Evolutionary conservation across 139 green algal species (phyloP).

Genomic region (Picocystis salinarum): DNA sequence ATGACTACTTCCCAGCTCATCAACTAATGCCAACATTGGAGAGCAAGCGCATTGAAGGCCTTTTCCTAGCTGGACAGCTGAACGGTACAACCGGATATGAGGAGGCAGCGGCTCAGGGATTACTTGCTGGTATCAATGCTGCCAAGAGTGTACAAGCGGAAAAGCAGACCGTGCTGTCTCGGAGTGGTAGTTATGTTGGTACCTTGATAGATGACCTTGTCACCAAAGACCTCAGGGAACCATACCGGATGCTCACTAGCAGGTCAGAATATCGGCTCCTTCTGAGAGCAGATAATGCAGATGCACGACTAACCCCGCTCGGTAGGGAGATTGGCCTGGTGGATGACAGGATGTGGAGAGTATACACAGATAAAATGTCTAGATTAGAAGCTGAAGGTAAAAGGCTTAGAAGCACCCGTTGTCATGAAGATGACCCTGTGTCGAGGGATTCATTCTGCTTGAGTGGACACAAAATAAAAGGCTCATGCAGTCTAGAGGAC

Average conservation of each 20-base stretch:
- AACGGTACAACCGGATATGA: slow-evolving; percentile 82
- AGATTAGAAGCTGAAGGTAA: too few species aligned
- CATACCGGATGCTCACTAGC: slow-evolving; percentile 90
- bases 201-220: slow-evolving; percentile 92
- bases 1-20: slow-evolving; percentile 91
- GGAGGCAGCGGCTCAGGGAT: slow-evolving; percentile 45
- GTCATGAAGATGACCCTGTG: not conserved
- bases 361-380: slow-evolving; percentile 46
- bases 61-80: slow-evolving; percentile 94
- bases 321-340: slow-evolving; percentile 70
- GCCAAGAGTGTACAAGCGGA: slow-evolving; percentile 32
- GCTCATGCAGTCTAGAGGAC: slow-evolving; percentile 54
- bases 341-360: slow-evolving; percentile 45
- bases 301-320: slow-evolving; percentile 71
- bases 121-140: slow-evolving; percentile 82
- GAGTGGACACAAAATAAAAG: slow-evolving; percentile 14
- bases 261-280: slow-evolving; percentile 81
- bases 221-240: slow-evolving; percentile 86
- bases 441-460: not conserved
- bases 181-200: slow-evolving; percentile 72
- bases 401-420: not conserved
- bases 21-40: slow-evolving; percentile 75
- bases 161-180: slow-evolving; percentile 29
- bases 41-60: slow-evolving; percentile 66
- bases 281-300: slow-evolving; percentile 84